Percentiles rank a stretch among this genome's conserved stretches.
Evolutionary conservation across 257 asterid species (phyloP).

Genomic region (Prunella vulgaris): DNA sequence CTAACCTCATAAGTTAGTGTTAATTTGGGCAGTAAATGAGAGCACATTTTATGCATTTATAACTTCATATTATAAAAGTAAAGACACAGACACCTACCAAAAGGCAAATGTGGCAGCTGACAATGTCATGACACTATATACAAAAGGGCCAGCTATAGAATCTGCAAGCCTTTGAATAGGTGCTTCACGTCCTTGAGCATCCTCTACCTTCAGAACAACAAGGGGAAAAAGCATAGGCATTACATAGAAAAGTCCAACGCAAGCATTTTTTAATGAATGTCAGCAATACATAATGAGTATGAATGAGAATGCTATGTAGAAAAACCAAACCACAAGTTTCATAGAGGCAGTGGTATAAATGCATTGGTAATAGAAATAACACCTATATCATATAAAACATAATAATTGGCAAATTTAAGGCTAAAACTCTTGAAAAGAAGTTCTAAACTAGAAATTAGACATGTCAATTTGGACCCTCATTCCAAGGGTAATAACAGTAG

Average conservation of each 20-base stretch:
- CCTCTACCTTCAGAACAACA: slow-evolving; percentile 65
- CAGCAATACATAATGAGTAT: slow-evolving; percentile 6
- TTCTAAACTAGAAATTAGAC: neutral
- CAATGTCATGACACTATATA: slow-evolving; percentile 84
- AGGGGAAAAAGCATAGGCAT: slow-evolving; percentile 1
- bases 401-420: neutral
- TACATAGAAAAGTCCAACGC: neutral
- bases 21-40: slow-evolving; percentile 11
- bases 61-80: neutral
- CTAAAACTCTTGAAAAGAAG: neutral
- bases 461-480: neutral
- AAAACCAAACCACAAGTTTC: neutral
- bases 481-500: neutral
- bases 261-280: neutral
- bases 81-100: slow-evolving; percentile 55
- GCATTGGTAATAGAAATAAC: neutral
- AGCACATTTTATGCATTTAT: slow-evolving; percentile 3
- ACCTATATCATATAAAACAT: neutral
- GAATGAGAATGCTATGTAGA: neutral
- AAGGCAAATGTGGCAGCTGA: slow-evolving; percentile 94
- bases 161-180: slow-evolving; percentile 99
- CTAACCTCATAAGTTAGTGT: neutral
- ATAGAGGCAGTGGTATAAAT: neutral
- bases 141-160: slow-evolving; percentile 97
- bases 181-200: slow-evolving; percentile 99